These are phyloP conservation scores for Hemerocallis citrina DNA, from an alignment of 106 monocot species.

Conservation along the genomic window DNA sequence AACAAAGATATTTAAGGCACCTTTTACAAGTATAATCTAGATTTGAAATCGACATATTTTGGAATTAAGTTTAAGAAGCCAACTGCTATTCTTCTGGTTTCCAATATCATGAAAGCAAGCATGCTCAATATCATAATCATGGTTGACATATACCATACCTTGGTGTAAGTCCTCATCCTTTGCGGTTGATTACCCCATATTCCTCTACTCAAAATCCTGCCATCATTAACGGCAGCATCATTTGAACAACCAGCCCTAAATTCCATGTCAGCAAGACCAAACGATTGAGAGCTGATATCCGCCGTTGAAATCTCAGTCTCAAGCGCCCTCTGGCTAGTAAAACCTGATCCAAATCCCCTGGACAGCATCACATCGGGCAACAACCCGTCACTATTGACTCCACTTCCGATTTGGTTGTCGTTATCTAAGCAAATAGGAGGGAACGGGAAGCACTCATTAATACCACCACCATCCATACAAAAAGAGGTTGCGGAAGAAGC, in stretches of 20 bases:
- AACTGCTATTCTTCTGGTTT: neutral
- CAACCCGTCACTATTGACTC: conserved; percentile 29
- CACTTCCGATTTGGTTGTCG: conserved; percentile 30
- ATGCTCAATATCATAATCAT: neutral
- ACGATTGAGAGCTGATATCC: conserved; percentile 73
- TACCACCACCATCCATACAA: conserved; percentile 54
- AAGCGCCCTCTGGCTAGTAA: conserved; percentile 41
- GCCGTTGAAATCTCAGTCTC: conserved; percentile 80
- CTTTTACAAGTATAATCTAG: too few relatives aligned
- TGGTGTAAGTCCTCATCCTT: conserved; percentile 73
- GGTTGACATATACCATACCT: conserved; percentile 40
- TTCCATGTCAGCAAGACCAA: conserved; percentile 44
- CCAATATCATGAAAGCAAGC: neutral
- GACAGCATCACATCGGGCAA: conserved; percentile 41
- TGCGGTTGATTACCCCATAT: conserved; percentile 57
- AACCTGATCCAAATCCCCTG: conserved; percentile 43
- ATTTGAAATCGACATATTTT: neutral
- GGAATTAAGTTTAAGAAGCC: too few relatives aligned
- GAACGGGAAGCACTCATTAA: conserved; percentile 52
- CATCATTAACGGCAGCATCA: conserved; percentile 49
- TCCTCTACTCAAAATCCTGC: conserved; percentile 31
- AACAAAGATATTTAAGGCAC: too few relatives aligned
- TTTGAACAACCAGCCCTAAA: conserved; percentile 62
- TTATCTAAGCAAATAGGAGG: conserved; percentile 58
- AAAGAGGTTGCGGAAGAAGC: conserved; percentile 82